Evolutionary conservation across 768 basidiomycete species (phyloP).

Genomic region (Mycena chlorophos): DNA sequence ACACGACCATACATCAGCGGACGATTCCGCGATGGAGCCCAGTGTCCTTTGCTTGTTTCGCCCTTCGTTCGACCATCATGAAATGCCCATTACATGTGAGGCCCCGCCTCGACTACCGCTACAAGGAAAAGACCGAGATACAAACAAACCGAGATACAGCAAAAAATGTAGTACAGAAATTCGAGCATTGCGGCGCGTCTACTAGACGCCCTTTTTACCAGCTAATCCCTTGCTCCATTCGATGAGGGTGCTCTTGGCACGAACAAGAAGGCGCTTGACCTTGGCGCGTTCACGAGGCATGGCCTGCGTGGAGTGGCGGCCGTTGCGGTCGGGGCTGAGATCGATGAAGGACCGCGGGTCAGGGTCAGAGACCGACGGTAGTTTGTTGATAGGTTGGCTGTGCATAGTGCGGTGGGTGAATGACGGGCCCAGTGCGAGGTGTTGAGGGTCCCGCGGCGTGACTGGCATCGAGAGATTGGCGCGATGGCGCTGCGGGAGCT

Average conservation of each 20-base stretch:
- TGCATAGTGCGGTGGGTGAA: slow-evolving; percentile 17
- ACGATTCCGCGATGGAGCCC: slow-evolving; percentile 57
- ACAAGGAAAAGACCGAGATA: background rate
- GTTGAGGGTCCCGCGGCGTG: slow-evolving; percentile 1
- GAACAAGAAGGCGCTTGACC: slow-evolving; percentile 16
- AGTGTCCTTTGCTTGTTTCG: slow-evolving; percentile 59
- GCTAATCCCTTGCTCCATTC: slow-evolving; percentile 19
- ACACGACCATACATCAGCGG: slow-evolving; percentile 63
- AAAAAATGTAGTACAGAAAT: too few species aligned
- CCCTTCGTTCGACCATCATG: slow-evolving; percentile 19
- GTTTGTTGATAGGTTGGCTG: slow-evolving; percentile 12
- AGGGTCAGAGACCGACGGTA: background rate
- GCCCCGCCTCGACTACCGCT: background rate
- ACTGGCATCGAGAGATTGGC: slow-evolving; percentile 20
- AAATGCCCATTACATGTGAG: background rate
- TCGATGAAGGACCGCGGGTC: slow-evolving; percentile 22
- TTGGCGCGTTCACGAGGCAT: slow-evolving; percentile 10
- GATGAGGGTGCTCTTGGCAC: slow-evolving; percentile 21
- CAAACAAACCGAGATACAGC: background rate
- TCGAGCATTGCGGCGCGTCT: background rate
- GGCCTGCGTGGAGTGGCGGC: slow-evolving; percentile 5
- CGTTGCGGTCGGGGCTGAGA: slow-evolving; percentile 15
- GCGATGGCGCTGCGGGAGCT: slow-evolving; percentile 18
- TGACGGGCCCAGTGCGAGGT: slow-evolving; percentile 7
- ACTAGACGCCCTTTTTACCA: slow-evolving; percentile 10